A percentile compares a stretch with the other conserved stretches of the same genome.
These are phyloP conservation scores for Diaporthe eres DNA, from an alignment of 2,329 filamentous ascomycete species.

Conservation along the genomic window DNA sequence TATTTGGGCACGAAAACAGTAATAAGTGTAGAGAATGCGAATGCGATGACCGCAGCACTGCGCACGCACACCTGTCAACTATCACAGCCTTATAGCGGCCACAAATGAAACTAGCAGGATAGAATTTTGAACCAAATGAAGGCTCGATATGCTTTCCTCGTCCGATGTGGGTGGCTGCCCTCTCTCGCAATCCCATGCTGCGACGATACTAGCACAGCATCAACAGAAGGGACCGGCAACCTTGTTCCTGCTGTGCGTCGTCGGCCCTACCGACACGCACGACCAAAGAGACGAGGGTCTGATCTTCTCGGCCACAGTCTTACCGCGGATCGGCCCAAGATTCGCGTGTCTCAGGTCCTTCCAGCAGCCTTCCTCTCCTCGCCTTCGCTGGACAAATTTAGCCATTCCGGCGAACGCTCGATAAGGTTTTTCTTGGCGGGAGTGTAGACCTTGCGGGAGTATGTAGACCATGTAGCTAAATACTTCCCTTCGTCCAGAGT, in stretches of 20 bases:
- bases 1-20: background rate
- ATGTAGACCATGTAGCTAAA: background rate
- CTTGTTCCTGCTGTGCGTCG: background rate
- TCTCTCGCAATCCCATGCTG: background rate
- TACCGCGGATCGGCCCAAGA: slow-evolving; percentile 17
- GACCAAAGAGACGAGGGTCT: background rate
- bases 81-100: background rate
- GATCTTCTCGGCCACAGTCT: slow-evolving; percentile 24
- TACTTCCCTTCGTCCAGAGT: slow-evolving; percentile 26
- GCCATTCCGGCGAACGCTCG: slow-evolving; percentile 9
- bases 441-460: background rate
- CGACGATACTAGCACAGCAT: slow-evolving; percentile 19
- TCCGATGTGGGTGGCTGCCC: background rate
- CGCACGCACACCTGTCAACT: background rate
- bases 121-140: background rate
- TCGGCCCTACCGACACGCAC: background rate
- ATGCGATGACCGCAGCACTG: background rate
- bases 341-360: slow-evolving; percentile 28
- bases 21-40: background rate
- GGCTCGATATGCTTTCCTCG: background rate
- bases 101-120: background rate
- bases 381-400: background rate
- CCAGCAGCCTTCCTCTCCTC: slow-evolving; percentile 5
- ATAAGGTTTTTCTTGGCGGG: slow-evolving; percentile 29
- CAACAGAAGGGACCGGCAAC: background rate